Base-by-base conservation (phyloP, 2,329 filamentous ascomycete species). In the Colletotrichum tanaceti region DNA sequence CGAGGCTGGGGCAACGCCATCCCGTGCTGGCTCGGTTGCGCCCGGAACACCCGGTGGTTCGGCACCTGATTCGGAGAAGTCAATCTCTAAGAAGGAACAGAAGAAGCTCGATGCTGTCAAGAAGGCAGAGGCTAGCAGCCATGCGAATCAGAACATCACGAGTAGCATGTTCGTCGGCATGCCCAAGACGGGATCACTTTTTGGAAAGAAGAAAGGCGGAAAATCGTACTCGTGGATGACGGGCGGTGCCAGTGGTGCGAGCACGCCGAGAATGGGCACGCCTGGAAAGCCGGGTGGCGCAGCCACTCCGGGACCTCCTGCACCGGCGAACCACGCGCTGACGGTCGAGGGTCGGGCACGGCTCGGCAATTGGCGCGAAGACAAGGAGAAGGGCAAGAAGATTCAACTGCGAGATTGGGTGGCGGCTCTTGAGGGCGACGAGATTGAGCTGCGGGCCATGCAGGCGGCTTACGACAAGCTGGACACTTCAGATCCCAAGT, bases 391-490 rank as follows among this genome's bases (percentile, higher is more conserved):
- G 75, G 93, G 93, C 39, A 87, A 86, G 72, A 90, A 90, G 32
- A 93, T 98, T 55, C 94, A 98, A 80, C 83, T 97, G 60, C 87
- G 95, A 63, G 95, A 98, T 78, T 90, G 94, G 82, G 83, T 97
- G 18, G 84, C 88, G 22, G 92, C 92, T 68, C 84, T 98, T 54
- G 94, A 97, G 78, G 84, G 89, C 58, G 93, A 97, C 76, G 91
- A 92, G 1, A 86, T 84, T 72, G 91, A 93, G 77, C 82, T 81
- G 72, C 87, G 83, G 75, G 86, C 89, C 28, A 77, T 93, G 55
- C 89, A 91, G 75, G 79, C 81, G 55, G 87, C 88, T 1, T 89
- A 89, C 70, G 74, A 83, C 65, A 79, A 78, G 68, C 76, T 89
- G 72, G 87, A 89, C 72, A 76, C 79, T 57, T 85, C 84, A 16